phyloP scores from a whole-genome alignment of 495 filamentous ascomycete genomes.

The Geoglossum glabrum region DNA sequence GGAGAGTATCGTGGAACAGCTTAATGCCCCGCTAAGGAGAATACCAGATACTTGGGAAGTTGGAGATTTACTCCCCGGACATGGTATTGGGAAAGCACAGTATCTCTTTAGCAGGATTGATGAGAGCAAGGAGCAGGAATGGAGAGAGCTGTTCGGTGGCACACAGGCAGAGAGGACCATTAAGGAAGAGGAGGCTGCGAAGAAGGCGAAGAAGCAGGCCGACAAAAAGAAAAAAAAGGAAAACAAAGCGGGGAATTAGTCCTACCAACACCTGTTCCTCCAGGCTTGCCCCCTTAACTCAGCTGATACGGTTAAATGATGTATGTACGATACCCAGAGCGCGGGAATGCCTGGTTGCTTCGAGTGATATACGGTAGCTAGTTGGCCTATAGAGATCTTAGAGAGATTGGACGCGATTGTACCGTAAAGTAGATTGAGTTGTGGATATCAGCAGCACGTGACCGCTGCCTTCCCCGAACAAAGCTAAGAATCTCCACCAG shows the following conservation, averaged over 20 bases:
- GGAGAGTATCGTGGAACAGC: constrained; percentile 50
- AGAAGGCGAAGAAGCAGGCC: constrained; percentile 31
- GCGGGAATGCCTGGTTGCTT: no score
- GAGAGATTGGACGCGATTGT: no score
- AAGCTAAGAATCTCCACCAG: background rate
- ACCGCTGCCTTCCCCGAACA: no score
- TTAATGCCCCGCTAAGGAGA: constrained; percentile 37
- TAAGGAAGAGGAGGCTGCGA: constrained; percentile 49
- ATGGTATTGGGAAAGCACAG: constrained; percentile 62
- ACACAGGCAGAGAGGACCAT: constrained; percentile 38
- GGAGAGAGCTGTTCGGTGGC: constrained; percentile 65
- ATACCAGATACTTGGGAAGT: constrained; percentile 59
- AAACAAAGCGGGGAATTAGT: constrained; percentile 11
- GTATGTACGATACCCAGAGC: background rate
- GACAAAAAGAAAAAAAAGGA: constrained; percentile 40
- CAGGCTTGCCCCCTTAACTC: background rate
- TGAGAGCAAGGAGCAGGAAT: constrained; percentile 60
- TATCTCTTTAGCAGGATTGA: constrained; percentile 76
- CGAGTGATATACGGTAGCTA: no score
- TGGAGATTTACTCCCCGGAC: constrained; percentile 41
- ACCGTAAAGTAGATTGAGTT: no score
- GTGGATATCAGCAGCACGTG: no score
- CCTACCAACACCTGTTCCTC: background rate
- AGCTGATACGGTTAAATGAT: background rate
- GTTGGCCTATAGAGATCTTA: background rate